Conservation (phyloP, 768 basidiomycete species). For the Kwoniella sp. region DNA sequence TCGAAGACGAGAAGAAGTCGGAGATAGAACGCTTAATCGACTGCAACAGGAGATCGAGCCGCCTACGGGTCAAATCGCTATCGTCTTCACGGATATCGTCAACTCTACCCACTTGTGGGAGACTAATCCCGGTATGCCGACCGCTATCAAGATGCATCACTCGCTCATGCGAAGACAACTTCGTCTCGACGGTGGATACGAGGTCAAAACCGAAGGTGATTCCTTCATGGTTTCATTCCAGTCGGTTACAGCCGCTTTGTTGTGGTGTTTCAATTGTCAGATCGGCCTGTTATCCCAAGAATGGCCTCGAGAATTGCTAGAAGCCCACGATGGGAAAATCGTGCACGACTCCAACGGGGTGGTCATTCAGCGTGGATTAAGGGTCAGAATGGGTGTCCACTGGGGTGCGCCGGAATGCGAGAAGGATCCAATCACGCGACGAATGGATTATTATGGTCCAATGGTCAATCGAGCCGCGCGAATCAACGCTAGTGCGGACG, state of each 20-base stretch:
- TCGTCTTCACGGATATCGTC: conserved; percentile 97
- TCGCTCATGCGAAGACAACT: conserved; percentile 78
- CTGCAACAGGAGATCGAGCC: conserved; percentile 78
- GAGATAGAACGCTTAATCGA: conserved; percentile 56
- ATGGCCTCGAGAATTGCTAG: conserved; percentile 93
- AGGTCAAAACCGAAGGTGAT: conserved; percentile 99
- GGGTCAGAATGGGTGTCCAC: conserved; percentile 97
- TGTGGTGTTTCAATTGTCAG: conserved; percentile 89
- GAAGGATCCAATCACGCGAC: conserved; percentile 81
- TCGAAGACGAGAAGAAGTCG: conserved; percentile 50
- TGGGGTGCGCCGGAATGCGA: conserved; percentile 88
- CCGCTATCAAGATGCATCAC: conserved; percentile 89
- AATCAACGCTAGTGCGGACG: conserved; percentile 76
- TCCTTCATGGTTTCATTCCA: conserved; percentile 99
- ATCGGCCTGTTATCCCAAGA: conserved; percentile 73
- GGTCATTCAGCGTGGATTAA: conserved; percentile 80
- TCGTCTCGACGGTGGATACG: conserved; percentile 90
- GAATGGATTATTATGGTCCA: conserved; percentile 98
- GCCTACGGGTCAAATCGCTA: conserved; percentile 80
- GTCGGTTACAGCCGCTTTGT: conserved; percentile 76
- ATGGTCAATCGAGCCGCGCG: conserved; percentile 93
- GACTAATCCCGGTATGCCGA: conserved; percentile 89
- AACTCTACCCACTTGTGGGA: conserved; percentile 98
- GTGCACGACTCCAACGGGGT: conserved; percentile 68
- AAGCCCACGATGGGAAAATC: conserved; percentile 85